Evolutionary conservation across 768 basidiomycete genomes (phyloP).

Genomic region (Hydnum rufescens): DNA sequence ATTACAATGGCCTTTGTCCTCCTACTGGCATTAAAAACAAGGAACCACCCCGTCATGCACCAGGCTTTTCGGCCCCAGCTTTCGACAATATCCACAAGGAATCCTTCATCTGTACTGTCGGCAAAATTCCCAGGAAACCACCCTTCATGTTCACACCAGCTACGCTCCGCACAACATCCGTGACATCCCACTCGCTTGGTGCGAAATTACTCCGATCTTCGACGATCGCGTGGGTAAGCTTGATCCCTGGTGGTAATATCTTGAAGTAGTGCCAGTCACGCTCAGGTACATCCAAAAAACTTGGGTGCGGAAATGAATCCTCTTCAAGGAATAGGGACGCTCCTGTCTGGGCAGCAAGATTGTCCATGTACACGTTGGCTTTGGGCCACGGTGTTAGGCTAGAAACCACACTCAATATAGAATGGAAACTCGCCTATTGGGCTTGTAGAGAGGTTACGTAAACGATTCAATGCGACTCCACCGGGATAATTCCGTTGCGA

Average conservation of each 20-base stretch:
- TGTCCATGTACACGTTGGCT: conserved; percentile 63
- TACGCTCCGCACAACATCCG: conserved; percentile 29
- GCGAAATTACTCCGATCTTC: conserved; percentile 19
- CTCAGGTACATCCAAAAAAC: conserved; percentile 11
- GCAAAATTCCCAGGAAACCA: neutral
- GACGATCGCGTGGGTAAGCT: conserved; percentile 43
- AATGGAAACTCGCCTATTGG: no score
- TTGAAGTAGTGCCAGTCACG: conserved; percentile 58
- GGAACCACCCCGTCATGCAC: no score
- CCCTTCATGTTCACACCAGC: conserved; percentile 17
- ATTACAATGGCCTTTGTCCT: no score
- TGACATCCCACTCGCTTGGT: conserved; percentile 25
- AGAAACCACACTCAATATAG: neutral
- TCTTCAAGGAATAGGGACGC: conserved; percentile 72
- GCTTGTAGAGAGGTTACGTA: conserved; percentile 33
- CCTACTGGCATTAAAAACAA: no score
- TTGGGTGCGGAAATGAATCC: conserved; percentile 6
- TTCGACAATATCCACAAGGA: conserved; percentile 8
- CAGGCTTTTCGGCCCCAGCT: no score
- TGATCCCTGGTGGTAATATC: conserved; percentile 19
- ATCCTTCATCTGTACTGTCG: neutral
- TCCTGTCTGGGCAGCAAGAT: conserved; percentile 77
- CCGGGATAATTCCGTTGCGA: conserved; percentile 81
- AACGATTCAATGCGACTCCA: conserved; percentile 41
- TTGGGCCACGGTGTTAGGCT: neutral